Percentiles rank a stretch among this genome's conserved stretches.
Conservation (phyloP, 176 grass and related monocot species). For the Cenchrus purpureus region DNA sequence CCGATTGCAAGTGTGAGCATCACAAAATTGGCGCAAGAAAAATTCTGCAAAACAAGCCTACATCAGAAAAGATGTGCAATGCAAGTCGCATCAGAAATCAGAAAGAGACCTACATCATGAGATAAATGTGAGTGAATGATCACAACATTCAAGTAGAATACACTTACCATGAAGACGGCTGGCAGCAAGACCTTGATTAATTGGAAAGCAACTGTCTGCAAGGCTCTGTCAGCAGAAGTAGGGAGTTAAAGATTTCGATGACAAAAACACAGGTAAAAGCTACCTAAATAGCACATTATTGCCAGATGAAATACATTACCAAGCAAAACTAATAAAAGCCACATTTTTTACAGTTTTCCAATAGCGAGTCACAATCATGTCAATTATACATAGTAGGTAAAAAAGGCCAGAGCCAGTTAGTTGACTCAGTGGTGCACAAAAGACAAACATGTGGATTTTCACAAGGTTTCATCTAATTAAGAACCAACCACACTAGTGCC, state of each 20-base stretch:
- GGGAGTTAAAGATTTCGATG: conserved; percentile 3
- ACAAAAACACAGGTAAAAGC: conserved; percentile 21
- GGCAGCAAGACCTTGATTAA: conserved; percentile 71
- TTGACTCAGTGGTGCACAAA: not conserved
- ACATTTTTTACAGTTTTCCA: not conserved
- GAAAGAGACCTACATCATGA: conserved; percentile 49
- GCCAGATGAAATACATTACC: conserved; percentile 7
- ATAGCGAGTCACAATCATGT: conserved; percentile 1
- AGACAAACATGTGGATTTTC: not conserved
- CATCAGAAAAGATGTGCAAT: conserved; percentile 44
- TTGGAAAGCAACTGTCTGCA: conserved; percentile 95
- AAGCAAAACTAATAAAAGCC: conserved; percentile 16
- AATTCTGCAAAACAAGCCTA: conserved; percentile 68
- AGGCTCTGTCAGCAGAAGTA: conserved; percentile 65
- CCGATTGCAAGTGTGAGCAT: conserved; percentile 80
- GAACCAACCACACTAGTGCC: not conserved
- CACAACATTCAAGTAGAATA: conserved; percentile 27
- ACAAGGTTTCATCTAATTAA: conserved; percentile 2
- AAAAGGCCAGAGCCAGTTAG: not conserved
- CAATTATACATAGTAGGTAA: not conserved
- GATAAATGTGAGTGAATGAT: conserved; percentile 14
- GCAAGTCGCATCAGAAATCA: not conserved
- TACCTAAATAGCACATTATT: conserved; percentile 31
- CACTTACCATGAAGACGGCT: conserved; percentile 89
- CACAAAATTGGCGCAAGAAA: conserved; percentile 95